A percentile compares a stretch with the other conserved stretches of the same genome.
phyloP scores from a whole-genome alignment of 2,329 filamentous ascomycete species.

The Hymenoscyphus infarciens region DNA sequence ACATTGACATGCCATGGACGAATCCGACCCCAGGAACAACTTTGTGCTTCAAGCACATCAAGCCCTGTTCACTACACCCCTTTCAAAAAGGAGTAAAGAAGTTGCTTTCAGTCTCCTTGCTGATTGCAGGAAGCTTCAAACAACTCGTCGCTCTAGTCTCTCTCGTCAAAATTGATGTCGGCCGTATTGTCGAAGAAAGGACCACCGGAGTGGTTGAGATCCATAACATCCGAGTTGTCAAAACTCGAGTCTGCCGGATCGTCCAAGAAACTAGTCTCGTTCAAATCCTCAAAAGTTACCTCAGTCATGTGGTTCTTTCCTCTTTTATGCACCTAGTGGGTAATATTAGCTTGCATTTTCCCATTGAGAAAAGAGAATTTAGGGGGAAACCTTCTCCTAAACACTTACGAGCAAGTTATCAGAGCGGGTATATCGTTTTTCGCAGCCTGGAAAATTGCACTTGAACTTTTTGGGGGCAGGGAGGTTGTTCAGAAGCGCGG shows the following conservation, averaged over 20 bases:
- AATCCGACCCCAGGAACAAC: neutral
- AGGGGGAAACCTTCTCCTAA: neutral
- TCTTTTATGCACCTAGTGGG: neutral
- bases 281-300: neutral
- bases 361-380: neutral
- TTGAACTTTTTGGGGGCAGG: neutral
- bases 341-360: neutral
- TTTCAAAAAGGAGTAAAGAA: neutral
- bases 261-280: neutral
- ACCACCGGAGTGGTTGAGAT: neutral
- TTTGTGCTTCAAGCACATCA: neutral
- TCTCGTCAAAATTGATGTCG: neutral
- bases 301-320: neutral
- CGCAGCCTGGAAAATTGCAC: neutral
- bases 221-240: neutral
- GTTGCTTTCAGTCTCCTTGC: neutral
- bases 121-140: neutral
- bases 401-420: neutral
- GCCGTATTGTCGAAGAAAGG: neutral
- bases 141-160: neutral
- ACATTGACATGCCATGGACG: neutral
- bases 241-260: neutral
- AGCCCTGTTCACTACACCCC: neutral
- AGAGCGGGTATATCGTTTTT: neutral
- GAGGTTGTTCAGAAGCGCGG: neutral